Conservation (phyloP, 768 basidiomycete genomes). For the Cyathus striatus region DNA sequence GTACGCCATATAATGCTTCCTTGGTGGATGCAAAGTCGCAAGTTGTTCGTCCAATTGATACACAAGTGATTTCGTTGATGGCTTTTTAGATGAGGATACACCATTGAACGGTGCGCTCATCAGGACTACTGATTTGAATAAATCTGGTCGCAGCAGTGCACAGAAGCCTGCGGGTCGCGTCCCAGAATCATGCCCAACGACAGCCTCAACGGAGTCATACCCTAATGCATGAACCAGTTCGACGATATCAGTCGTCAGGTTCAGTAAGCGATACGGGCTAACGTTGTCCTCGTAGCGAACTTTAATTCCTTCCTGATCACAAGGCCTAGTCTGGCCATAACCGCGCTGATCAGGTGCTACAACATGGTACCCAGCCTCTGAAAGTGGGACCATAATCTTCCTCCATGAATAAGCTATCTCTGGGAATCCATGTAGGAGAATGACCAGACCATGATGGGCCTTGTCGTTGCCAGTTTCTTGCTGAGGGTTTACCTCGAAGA, state of each 20-base stretch:
- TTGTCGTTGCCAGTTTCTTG: constrained; percentile 1
- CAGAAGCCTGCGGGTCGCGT: constrained; percentile 48
- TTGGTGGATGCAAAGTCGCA: constrained; percentile 38
- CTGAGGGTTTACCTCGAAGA: constrained; percentile 41
- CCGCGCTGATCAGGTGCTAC: constrained; percentile 62
- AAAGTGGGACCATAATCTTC: constrained; percentile 47
- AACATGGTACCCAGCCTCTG: constrained; percentile 49
- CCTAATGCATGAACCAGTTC: constrained; percentile 48
- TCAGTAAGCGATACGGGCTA: constrained; percentile 43
- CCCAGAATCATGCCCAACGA: constrained; percentile 62
- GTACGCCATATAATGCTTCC: constrained; percentile 55
- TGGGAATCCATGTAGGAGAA: constrained; percentile 65
- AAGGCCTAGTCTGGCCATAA: constrained; percentile 36
- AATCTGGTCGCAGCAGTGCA: constrained; percentile 48
- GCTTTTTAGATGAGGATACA: constrained; percentile 18
- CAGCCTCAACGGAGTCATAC: constrained; percentile 36
- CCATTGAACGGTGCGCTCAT: constrained; percentile 59
- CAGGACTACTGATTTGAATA: constrained; percentile 50
- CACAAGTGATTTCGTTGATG: constrained; percentile 7
- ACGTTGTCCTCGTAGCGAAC: constrained; percentile 44
- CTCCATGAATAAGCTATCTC: constrained; percentile 66
- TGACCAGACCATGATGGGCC: constrained; percentile 35
- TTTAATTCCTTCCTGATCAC: constrained; percentile 7
- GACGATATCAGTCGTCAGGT: constrained; percentile 46
- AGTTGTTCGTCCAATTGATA: constrained; percentile 20